phyloP scores from a whole-genome alignment of 441 rosid genomes.

The Syzygium syzygioides region DNA sequence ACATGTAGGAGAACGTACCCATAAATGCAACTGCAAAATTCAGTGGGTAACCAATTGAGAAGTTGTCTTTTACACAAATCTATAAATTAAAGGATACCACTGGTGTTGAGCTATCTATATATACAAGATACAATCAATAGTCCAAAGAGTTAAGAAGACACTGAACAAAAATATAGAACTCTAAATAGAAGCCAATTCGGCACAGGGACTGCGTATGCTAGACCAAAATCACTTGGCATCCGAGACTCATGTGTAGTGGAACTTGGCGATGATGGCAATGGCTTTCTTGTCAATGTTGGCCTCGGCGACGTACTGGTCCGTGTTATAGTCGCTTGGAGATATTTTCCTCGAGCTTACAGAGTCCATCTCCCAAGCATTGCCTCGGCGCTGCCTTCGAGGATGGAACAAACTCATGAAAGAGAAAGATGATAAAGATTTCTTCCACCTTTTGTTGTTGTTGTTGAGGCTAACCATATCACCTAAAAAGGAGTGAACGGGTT shows the following conservation, averaged over 20 bases:
- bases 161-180: not conserved
- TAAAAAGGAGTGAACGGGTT: too few species aligned
- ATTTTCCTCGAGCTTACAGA: not conserved
- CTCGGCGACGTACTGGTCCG: not conserved
- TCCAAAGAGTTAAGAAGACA: not conserved
- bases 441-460: not conserved
- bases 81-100: not conserved
- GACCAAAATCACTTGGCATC: not conserved
- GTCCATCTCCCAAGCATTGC: not conserved
- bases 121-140: not conserved
- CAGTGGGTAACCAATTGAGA: not conserved
- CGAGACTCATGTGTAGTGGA: not conserved
- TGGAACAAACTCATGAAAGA: constrained; percentile 33
- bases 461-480: too few species aligned
- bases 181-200: not conserved
- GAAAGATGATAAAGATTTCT: constrained; percentile 12
- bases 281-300: not conserved
- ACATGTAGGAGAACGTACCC: not conserved
- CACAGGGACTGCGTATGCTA: not conserved
- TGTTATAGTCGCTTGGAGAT: not conserved
- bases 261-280: not conserved
- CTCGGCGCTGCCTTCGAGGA: constrained; percentile 13
- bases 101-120: not conserved
- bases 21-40: not conserved
- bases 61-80: not conserved